Percentiles rank a stretch among this genome's conserved stretches.
These are phyloP conservation scores for Coffea eugenioides DNA, from an alignment of 257 asterid species.

Conservation along the genomic window DNA sequence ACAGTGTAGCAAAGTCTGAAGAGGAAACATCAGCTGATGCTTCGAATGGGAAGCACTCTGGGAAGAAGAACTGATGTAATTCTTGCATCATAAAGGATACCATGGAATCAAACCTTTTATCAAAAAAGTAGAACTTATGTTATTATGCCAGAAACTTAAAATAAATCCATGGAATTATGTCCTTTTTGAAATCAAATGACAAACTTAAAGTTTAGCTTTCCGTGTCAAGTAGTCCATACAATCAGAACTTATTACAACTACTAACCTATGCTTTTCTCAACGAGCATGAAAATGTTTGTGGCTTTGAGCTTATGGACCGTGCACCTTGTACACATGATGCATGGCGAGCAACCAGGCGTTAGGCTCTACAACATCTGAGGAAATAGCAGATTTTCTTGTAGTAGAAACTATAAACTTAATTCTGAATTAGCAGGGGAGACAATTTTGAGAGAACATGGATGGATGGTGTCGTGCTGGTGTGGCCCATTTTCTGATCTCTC, in stretches of 20 bases:
- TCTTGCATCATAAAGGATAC: neutral
- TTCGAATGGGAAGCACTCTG: conserved; percentile 47
- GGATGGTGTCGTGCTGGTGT: neutral
- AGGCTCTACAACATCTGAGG: neutral
- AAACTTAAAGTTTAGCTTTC: neutral
- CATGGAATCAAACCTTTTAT: neutral
- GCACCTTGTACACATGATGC: neutral
- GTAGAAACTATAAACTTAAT: neutral
- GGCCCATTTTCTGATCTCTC: neutral
- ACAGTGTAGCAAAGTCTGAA: conserved; percentile 37
- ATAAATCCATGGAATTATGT: neutral
- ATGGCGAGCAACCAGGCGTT: neutral
- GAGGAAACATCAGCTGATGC: conserved; percentile 40
- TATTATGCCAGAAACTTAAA: neutral
- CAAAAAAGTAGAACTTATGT: neutral
- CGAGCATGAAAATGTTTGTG: neutral
- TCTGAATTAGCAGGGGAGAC: neutral
- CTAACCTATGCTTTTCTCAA: neutral
- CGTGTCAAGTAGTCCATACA: neutral
- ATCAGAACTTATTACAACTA: neutral
- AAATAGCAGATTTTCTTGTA: neutral
- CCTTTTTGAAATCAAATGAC: neutral
- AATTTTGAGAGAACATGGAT: neutral
- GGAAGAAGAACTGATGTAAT: conserved; percentile 21
- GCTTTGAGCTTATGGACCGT: neutral